Evolutionary conservation across 177 flowering plant genomes (phyloP), one percentile per base, ranked within the genome.

Genomic region (Vitis hybrid): DNA sequence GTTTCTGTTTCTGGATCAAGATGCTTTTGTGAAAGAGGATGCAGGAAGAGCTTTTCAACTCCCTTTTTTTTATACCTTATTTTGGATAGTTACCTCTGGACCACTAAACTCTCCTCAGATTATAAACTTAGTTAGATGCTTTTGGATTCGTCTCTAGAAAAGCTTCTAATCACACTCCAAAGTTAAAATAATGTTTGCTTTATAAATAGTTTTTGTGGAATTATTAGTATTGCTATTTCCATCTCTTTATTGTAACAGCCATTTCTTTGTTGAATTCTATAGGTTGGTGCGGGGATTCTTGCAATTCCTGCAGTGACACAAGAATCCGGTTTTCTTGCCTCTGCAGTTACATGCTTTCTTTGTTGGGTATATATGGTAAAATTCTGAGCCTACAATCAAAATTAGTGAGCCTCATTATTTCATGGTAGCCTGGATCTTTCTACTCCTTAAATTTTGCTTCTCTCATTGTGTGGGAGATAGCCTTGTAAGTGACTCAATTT

Each of bases 231-330:
- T 60, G 45, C 60, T 51, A 6, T 60, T 56, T 29, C 60, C 5
- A 16, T 3, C 55, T 52, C 60, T 55, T 49, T 50, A 57, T 56
- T 53, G 33, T 61, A 2, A 18, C 1, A 39, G 5, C 4, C 7
- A 22, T 51, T 19, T 64, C 70, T 62, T 62, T 64, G 68, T 60
- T 19, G 61, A 72, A 11, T 65, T 74, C 2, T 48, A 61, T 67
- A 94, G 98, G 82, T 94, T 3, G 98, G 98, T 71, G 97, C 97
- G 33, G 98, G 98, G 72, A 94, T 94, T 18, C 88, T 94, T 15
- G 98, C 98, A 5, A 85, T 94, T 80, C 98, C 98, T 76, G 95
- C 98, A 6, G 98, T 92, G 60, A 94, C 98, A 16, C 97, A 92
- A 83, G 98, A 94, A 82, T 71, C 97, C 62, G 97, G 98, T 64